Base-by-base conservation (phyloP, 164 flowering plant species). In the Dillenia turbinata region DNA sequence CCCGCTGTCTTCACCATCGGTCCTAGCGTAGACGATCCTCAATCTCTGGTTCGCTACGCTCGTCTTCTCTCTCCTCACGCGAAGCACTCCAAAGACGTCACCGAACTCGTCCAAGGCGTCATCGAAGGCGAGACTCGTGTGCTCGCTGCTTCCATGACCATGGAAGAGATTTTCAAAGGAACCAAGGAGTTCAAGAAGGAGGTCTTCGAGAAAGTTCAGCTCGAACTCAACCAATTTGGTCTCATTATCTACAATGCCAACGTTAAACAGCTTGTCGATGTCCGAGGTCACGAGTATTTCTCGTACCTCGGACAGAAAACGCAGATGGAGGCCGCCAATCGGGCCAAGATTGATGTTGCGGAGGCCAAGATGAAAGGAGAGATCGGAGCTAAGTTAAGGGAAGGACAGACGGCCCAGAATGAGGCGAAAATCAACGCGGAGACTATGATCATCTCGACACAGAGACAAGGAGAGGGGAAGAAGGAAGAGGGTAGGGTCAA, bases 121-220 rank as follows among this genome's bases (percentile, higher is more conserved):
- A 76, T 79, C 26, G 78, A 79, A 53, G 82, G 82, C 0, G 82
- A 79, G 60, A 76, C 82, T 7, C 67, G 82, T 10, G 78, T 79
- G 3, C 71, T 79, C 19, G 82, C 82, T 1, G 82, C 79, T 10
- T 73, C 78, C 5, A 79, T 79, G 82, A 78, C 82, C 16, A 78
- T 78, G 78, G 82, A 78, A 54, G 77, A 78, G 49, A 60, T 78
- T 17, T 73, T 78, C 52, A 74, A 44, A 40, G 81, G 81, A 15
- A 71, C 78, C 45, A 78, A 74, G 15, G 69, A 78, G 50, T 78
- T 75, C 61, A 75, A 78, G 43, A 61, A 66, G 11, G 70, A 74
- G 47, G 81, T 78, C 2, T 78, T 78, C 47, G 78, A 55, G 52
- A 76, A 79, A 55, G 78, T 79, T 12, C 80, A 79, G 17, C 62